Evolutionary conservation across 2,329 filamentous ascomycete genomes (phyloP).

Genomic region (Chrysosphaeria jannelii): DNA sequence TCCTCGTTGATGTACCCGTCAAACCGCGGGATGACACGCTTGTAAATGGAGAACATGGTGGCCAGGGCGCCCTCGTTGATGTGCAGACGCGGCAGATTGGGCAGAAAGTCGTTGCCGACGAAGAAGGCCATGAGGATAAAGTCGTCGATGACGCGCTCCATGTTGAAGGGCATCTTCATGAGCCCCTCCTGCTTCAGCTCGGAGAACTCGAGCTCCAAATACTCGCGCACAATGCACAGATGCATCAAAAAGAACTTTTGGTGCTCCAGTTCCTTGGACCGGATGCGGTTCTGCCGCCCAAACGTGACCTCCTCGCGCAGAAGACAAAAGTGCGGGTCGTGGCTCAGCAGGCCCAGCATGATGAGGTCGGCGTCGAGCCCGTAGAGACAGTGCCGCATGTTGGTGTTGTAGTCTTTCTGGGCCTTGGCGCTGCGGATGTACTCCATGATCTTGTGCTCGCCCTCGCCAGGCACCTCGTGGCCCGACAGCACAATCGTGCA

Average conservation of each 20-base stretch:
- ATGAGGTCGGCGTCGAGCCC: conserved; percentile 93
- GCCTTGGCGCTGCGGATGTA: conserved; percentile 96
- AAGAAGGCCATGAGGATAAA: conserved; percentile 99
- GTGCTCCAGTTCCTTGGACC: conserved; percentile 89
- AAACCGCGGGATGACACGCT: conserved; percentile 57
- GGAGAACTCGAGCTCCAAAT: conserved; percentile 88
- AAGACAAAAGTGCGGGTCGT: conserved; percentile 94
- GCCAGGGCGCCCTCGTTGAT: conserved; percentile 95
- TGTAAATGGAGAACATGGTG: conserved; percentile 94
- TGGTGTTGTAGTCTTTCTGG: conserved; percentile 72
- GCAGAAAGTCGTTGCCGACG: conserved; percentile 95
- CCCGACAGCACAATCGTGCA: conserved; percentile 90
- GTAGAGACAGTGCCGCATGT: conserved; percentile 88
- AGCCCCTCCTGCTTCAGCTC: conserved; percentile 48
- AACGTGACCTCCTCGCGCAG: conserved; percentile 95
- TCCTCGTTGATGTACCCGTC: conserved; percentile 92
- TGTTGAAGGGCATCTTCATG: conserved; percentile 56
- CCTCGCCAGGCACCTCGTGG: conserved; percentile 91
- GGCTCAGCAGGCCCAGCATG: conserved; percentile 89
- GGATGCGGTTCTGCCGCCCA: conserved; percentile 58
- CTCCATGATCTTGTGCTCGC: conserved; percentile 99
- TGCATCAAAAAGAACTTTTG: conserved; percentile 97
- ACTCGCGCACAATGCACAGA: conserved; percentile 89
- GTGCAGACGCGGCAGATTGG: conserved; percentile 81
- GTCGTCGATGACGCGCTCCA: conserved; percentile 93